These are phyloP conservation scores for Macadamia integrifolia DNA, from an alignment of 164 flowering plant species.

Conservation along the genomic window DNA sequence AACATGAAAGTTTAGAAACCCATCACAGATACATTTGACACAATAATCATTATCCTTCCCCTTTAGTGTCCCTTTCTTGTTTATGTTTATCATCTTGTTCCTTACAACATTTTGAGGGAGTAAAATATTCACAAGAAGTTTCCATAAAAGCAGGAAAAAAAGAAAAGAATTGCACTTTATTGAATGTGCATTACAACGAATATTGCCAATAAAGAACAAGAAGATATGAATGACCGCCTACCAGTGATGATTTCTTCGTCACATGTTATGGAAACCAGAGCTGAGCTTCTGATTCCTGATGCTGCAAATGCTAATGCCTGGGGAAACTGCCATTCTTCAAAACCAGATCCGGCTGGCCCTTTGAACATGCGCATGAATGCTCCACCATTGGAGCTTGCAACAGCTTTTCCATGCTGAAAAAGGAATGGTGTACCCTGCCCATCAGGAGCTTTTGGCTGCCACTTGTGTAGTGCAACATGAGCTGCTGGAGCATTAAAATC, in stretches of 20 bases:
- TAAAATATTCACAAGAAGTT: neutral
- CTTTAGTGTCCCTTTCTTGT: too few species aligned
- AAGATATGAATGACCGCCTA: conserved; percentile 18
- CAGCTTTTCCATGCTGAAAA: conserved; percentile 81
- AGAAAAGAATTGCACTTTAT: neutral
- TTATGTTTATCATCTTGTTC: neutral
- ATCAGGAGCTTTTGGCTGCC: conserved; percentile 99
- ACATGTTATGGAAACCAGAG: conserved; percentile 69
- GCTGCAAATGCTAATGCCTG: conserved; percentile 80
- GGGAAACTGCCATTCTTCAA: conserved; percentile 81
- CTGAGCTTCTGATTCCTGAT: conserved; percentile 81
- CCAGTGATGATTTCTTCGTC: conserved; percentile 91
- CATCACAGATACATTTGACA: neutral
- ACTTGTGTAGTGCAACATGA: conserved; percentile 83
- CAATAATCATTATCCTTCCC: too few species aligned
- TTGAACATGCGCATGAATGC: conserved; percentile 88
- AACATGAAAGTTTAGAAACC: neutral
- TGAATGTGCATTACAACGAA: neutral
- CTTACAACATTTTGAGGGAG: neutral
- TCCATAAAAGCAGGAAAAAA: neutral
- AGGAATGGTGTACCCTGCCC: conserved; percentile 91
- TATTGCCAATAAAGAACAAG: neutral
- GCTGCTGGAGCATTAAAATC: conserved; percentile 89
- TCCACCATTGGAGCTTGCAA: conserved; percentile 53
- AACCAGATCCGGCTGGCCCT: conserved; percentile 48